Base-by-base conservation (phyloP, 2,329 filamentous ascomycete species). In the Fusarium bulbicola region DNA sequence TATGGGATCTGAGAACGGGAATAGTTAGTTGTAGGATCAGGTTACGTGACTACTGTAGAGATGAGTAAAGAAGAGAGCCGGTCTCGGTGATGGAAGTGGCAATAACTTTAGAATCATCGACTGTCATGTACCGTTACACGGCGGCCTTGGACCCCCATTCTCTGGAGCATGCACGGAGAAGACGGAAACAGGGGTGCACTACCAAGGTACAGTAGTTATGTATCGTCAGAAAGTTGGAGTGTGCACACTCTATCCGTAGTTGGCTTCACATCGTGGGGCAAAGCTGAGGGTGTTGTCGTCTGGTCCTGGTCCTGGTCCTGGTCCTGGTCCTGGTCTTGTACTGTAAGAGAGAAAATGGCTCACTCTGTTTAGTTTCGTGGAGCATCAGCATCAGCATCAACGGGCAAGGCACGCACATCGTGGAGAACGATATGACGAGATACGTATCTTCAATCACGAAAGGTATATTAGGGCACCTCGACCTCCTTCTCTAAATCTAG, bases 231-330 rank as follows among this genome's bases (percentile, higher is more conserved):
- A 52, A 52, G 45, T 50, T 67, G 66, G 66, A 70, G 63, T 53
- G 64, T 70, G 60, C 65, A 68, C 63, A 64, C 60, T 68, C 36
- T 32, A 47, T 34, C 32, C 32, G 32, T 3, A 45, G 73, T 42
- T 69, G 58, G 57, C 66, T 77, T 74, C 68, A 76, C 63, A 78
- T 78, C 76, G 74, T 77, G 76, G 76, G 76, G 74, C 74, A 58
- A 63, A 68, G 73, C 74, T 74, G 76, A 75, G 56, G 66, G 66
- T 72, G 71, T 68, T 60, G 73, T n/a, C 59, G 57, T 30, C 24
- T 54, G 40, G 50, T 59, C 26, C 45, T 30, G 54, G 56, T 46
- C 24, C 43, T 28, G 18, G 24, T 26, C 24, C 24, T 26, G 24
- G 26, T 26, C 26, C 45, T 30, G 54, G 43, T 47, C 45, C 26